Base-by-base conservation (phyloP, 164 flowering plant species). In the Aristolochia fimbriata region DNA sequence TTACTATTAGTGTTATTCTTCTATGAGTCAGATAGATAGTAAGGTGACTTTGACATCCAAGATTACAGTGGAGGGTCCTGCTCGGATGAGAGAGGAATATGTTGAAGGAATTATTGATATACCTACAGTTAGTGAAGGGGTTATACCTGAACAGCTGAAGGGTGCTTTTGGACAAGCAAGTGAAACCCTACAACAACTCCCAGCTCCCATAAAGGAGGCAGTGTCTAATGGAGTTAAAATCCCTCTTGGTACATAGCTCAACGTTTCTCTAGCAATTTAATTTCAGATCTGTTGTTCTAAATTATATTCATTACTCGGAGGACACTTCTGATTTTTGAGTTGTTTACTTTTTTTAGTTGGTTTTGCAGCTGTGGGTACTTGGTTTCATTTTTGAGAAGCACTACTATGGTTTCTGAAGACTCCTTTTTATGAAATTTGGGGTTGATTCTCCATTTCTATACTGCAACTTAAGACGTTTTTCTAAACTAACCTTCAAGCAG, bases 41-140 rank as follows among this genome's bases (percentile, higher is more conserved):
- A 88, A 79, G 74, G 69, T 90, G 65, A 53, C 63, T 60, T 58
- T 93, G 61, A 74, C 82, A n/a, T 61, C 83, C 50, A 82, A 68
- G 80, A 68, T 93, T 58, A 59, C 92, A 62, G 84, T 87, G 46
- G 98, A 93, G 68, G 98, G 98, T 20, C 98, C 98, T 30, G 81
- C 86, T 27, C 68, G 97, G 59, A 66, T 93, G 83, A 93, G 83
- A 76, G 96, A 89, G 68, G 98, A 87, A 64, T 93, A 90, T 71
- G 76, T 76, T 62, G 91, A 93, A 71, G 90, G 83, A 24, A 22
- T 74, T 49, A 50, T 89, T 37, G 97, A 84, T 58, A 64, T 85
- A 58, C 98, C 94, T 41, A 76, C 66, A 10, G 63, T 90, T 56
- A 67, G 74, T 68, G 88, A 87, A 69, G 94, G 77, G 51, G 70